phyloP scores from a whole-genome alignment of 352 stramenopile species.

The Pythium pyrilobum region DNA sequence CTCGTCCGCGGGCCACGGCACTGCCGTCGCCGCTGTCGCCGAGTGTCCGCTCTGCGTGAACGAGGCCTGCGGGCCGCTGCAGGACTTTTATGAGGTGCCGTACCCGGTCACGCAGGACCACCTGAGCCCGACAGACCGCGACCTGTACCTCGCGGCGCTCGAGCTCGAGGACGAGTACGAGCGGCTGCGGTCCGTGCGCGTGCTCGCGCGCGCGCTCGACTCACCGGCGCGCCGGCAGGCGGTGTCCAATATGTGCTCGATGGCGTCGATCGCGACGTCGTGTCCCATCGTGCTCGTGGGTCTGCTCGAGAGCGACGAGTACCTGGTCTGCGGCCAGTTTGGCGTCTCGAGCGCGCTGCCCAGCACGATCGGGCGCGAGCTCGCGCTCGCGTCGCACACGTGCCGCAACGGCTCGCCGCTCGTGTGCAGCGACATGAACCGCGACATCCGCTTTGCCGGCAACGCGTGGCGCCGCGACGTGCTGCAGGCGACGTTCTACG shows the following conservation, averaged over 20 bases:
- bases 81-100: constrained; percentile 42
- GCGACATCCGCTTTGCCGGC: constrained; percentile 57
- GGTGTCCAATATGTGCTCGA: constrained; percentile 65
- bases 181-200: constrained; percentile 37
- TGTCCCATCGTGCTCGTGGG: constrained; percentile 66
- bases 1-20: constrained; percentile 8
- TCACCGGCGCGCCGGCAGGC: constrained; percentile 36
- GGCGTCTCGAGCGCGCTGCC: constrained; percentile 24
- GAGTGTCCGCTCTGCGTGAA: constrained; percentile 59
- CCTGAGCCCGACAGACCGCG: constrained; percentile 36
- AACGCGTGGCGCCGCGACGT: constrained; percentile 55
- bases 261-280: constrained; percentile 69
- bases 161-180: constrained; percentile 55
- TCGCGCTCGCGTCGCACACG: constrained; percentile 60
- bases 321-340: constrained; percentile 47
- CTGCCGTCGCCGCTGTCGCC: neutral
- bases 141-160: constrained; percentile 44
- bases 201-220: constrained; percentile 35
- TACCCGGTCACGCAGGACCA: constrained; percentile 58
- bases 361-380: constrained; percentile 31
- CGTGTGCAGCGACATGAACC: constrained; percentile 58
- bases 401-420: constrained; percentile 55
- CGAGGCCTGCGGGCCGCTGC: constrained; percentile 51
- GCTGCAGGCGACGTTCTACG: constrained; percentile 61
- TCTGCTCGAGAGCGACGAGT: constrained; percentile 53